These are phyloP conservation scores for Curvularia eragrostidis DNA, from an alignment of 2,329 filamentous ascomycete species.

Conservation along the genomic window DNA sequence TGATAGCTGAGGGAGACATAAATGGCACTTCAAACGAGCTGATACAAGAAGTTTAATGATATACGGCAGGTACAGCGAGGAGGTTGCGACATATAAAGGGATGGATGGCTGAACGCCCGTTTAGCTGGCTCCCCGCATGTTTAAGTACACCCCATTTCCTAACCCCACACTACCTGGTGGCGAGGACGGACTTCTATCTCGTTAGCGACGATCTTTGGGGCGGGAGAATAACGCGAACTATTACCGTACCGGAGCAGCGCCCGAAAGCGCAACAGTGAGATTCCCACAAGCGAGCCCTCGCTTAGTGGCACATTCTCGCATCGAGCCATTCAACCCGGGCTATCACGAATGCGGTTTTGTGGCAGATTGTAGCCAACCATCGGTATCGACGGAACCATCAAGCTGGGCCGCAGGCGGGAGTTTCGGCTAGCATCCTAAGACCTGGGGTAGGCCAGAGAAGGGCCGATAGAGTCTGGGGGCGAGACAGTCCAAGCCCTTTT, in stretches of 20 bases:
- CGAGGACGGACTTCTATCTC: conserved; percentile 10
- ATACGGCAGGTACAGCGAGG: conserved; percentile 22
- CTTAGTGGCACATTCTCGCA: conserved; percentile 26
- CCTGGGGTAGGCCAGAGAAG: conserved; percentile 29
- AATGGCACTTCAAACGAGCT: conserved; percentile 3
- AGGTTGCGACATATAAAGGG: conserved; percentile 2
- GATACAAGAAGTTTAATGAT: conserved; percentile 16
- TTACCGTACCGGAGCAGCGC: conserved; percentile 6
- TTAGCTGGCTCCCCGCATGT: conserved; percentile 18
- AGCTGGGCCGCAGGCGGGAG: conserved; percentile 12
- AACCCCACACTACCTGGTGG: conserved; percentile 23
- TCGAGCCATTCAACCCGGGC: conserved; percentile 26
- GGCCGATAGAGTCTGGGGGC: conserved; percentile 34
- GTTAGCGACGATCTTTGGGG: neutral
- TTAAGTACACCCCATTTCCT: conserved; percentile 28
- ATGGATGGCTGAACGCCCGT: conserved; percentile 10
- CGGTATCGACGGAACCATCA: conserved; percentile 14
- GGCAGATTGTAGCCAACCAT: conserved; percentile 21
- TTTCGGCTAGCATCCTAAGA: conserved; percentile 21
- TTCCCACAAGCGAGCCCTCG: conserved; percentile 10
- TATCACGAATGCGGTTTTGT: conserved; percentile 3
- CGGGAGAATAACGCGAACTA: conserved; percentile 7
- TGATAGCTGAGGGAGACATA: conserved; percentile 43
- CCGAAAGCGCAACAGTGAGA: conserved; percentile 1
- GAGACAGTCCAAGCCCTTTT: conserved; percentile 21